Base-by-base conservation (phyloP, 2,329 filamentous ascomycete species). In the Fusarium dlaminii region DNA sequence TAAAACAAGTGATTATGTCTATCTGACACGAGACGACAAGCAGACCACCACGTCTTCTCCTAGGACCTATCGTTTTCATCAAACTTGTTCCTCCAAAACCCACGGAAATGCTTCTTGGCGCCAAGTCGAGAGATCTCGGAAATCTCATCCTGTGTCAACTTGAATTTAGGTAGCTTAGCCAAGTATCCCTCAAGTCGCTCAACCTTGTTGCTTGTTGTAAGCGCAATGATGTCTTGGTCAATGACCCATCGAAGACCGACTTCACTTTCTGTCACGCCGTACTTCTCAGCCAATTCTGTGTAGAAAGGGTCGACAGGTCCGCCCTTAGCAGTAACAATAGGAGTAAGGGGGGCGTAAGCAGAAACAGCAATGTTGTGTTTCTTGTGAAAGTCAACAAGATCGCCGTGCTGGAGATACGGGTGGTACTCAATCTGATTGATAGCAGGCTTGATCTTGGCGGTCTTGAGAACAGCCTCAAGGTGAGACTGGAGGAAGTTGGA, bases 371-470 rank as follows among this genome's bases (percentile, higher is more conserved):
- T 92, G 62, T 84, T 81, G 77, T 91, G 83, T 77, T 87, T 81
- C 75, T 85, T 86, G 80, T 87, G 88, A 82, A 88, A 93, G 22
- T 84, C 81, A 37, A 93, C 62, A 18, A 93, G 84, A 66, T 86
- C 84, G 11, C 85, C 86, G 79, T 92, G 91, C 82, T 93, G 91
- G 58, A 93, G 85, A 80, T 94, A 94, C 0, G 93, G 93, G 82
- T 96, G 92, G 78, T 89, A 91, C 84, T 96, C 93, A 79, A 96
- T 93, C 86, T 96, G 93, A 84, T 96, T 95, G 70, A 93, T 88
- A 12, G 89, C 90, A 2, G 94, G 94, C 7, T 85, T 80, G 68
- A 92, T 80, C 75, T 87, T 88, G 57, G 91, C 90, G 10, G 90
- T 89, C 79, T 87, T 80, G 5, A 92, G 83, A 46, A 91, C 79